phyloP scores from a whole-genome alignment of 1,284 basidiomycete species.

The Tilletia walkeri region DNA sequence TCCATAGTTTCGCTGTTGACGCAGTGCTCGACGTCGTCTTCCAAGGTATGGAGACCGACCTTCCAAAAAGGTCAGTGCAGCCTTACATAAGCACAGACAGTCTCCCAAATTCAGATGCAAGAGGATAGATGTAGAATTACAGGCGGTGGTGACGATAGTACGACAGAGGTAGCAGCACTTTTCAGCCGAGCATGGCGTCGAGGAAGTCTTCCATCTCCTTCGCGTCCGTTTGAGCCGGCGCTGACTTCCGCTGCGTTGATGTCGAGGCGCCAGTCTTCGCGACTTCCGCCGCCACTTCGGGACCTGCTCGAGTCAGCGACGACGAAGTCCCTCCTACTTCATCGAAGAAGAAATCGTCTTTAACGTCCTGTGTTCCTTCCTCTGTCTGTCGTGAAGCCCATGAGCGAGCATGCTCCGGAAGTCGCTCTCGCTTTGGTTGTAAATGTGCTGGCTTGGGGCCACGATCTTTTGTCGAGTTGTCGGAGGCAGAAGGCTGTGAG shows the following conservation, averaged over 20 bases:
- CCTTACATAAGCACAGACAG: too few species aligned
- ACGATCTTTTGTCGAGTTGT: neutral
- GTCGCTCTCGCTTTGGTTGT: conserved; percentile 1
- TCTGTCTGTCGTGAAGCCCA: neutral
- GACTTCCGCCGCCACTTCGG: too few species aligned
- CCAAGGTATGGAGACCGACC: neutral
- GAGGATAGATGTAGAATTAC: neutral
- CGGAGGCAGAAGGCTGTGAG: neutral
- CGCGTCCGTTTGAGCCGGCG: neutral
- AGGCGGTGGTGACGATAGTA: neutral
- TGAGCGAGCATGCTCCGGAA: neutral
- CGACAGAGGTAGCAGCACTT: neutral
- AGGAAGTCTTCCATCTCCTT: conserved; percentile 19
- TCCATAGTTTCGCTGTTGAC: neutral
- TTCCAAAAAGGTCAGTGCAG: too few species aligned
- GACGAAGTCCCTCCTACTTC: neutral
- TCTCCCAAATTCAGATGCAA: too few species aligned
- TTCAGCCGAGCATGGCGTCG: conserved; percentile 18
- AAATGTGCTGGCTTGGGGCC: conserved; percentile 8
- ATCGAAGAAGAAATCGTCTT: conserved; percentile 1
- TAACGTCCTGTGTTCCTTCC: neutral
- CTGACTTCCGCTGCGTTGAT: neutral
- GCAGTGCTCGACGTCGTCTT: neutral
- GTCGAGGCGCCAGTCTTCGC: too few species aligned
- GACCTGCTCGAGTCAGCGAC: too few species aligned